A percentile compares a stretch with the other conserved stretches of the same genome.
These are phyloP conservation scores for Sugiyamaella chiloensis DNA, from an alignment of 805 yeast genomes.

Conservation along the genomic window DNA sequence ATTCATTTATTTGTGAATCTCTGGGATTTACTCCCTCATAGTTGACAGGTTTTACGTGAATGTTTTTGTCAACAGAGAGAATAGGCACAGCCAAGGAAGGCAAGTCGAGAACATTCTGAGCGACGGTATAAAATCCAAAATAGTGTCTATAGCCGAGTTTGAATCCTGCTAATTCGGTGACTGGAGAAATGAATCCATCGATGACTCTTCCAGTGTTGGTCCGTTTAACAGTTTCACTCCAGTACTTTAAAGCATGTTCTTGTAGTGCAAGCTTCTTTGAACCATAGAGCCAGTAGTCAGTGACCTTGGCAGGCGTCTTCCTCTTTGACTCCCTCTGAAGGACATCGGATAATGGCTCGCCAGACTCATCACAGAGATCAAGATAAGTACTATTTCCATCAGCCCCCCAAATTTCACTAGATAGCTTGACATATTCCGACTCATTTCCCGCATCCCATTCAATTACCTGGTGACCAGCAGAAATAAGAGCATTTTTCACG, in stretches of 20 bases:
- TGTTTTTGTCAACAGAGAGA: constrained; percentile 38
- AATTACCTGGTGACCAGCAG: constrained; percentile 46
- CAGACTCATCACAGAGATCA: constrained; percentile 4
- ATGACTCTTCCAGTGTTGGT: constrained; percentile 9
- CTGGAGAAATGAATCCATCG: constrained; percentile 7
- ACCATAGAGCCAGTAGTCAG: constrained; percentile 6
- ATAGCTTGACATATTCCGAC: neutral
- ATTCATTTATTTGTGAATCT: constrained; percentile 17
- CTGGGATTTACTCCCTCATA: constrained; percentile 1
- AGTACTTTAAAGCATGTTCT: neutral
- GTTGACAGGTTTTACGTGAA: constrained; percentile 29
- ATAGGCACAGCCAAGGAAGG: constrained; percentile 18
- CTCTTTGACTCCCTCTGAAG: constrained; percentile 1
- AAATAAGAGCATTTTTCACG: constrained; percentile 1
- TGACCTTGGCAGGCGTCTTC: neutral
- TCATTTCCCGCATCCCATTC: constrained; percentile 3
- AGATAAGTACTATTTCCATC: constrained; percentile 8
- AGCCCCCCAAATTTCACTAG: neutral
- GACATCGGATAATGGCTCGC: constrained; percentile 5
- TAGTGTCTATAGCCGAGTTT: neutral
- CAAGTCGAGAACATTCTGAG: constrained; percentile 19
- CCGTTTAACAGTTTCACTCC: neutral
- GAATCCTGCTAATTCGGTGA: neutral
- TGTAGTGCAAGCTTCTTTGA: neutral
- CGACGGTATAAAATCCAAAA: constrained; percentile 8